phyloP scores from a whole-genome alignment of 2,329 filamentous ascomycete species.

The Colletotrichum echinochloae region DNA sequence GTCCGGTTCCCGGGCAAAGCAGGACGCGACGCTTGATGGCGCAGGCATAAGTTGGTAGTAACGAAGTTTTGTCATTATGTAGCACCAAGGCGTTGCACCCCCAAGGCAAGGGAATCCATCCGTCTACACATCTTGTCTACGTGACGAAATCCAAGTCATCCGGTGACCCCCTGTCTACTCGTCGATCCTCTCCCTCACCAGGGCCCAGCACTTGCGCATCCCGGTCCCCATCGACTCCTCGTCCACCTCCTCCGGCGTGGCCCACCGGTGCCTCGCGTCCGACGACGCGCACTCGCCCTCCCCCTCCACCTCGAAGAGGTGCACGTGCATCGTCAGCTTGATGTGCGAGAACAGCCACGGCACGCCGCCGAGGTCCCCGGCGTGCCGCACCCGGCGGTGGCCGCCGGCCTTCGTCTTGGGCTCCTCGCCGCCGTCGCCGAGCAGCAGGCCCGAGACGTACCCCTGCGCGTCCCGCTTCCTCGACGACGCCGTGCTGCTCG shows the following conservation, averaged over 20 bases:
- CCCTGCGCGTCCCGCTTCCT: slow-evolving; percentile 53
- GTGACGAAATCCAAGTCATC: too few species aligned
- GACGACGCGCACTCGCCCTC: background rate
- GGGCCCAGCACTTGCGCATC: slow-evolving; percentile 68
- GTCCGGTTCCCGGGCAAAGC: background rate
- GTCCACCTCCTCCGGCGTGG: slow-evolving; percentile 55
- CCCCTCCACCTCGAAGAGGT: slow-evolving; percentile 57
- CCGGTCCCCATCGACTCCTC: slow-evolving; percentile 68
- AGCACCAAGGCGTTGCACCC: background rate
- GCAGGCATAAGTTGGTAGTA: too few species aligned
- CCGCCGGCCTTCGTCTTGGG: background rate
- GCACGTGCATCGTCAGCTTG: slow-evolving; percentile 68
- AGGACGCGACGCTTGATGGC: background rate
- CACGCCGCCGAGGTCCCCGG: slow-evolving; percentile 61
- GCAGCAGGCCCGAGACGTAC: slow-evolving; percentile 49
- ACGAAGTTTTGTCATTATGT: background rate
- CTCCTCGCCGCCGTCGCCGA: slow-evolving; percentile 35
- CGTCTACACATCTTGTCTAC: too few species aligned
- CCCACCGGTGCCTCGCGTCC: slow-evolving; percentile 50
- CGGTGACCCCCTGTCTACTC: slow-evolving; percentile 8
- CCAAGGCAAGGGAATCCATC: background rate
- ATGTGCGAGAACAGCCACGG: slow-evolving; percentile 70
- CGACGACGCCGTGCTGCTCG: slow-evolving; percentile 46
- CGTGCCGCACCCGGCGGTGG: slow-evolving; percentile 47
- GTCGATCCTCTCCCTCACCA: slow-evolving; percentile 50